Evolutionary conservation across 2,329 filamentous ascomycete genomes (phyloP), one percentile per base, ranked within the genome.

Genomic region (Diaporthe sp.): DNA sequence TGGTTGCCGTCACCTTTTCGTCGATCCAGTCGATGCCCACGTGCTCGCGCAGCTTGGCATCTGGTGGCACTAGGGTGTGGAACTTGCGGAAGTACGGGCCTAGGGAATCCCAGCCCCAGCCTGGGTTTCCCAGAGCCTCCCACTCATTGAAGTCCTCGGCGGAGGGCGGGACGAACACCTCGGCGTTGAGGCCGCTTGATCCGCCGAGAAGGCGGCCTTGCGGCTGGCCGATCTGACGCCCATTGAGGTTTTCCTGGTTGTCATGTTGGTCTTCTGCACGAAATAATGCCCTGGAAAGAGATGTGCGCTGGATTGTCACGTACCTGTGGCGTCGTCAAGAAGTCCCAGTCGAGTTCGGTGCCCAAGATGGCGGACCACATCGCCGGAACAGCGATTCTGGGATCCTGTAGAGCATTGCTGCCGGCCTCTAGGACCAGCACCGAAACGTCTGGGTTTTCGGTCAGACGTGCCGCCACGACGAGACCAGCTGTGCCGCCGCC

Each of bases 401-500:
- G 58, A 7, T 73, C 71, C 25, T 62, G 57, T 4, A 55, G 15
- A 22, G 22, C 57, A 42, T 73, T 62, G 44, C 61, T 25, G 10
- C 71, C 71, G 8, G 71, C 71, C 39, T 73, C 58, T 6, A 73
- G 46, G 9, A 62, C 70, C 2, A 72, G 55, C 2, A 72, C 55
- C 25, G 70, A 72, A 6, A 51, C 31, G 12, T 62, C 15, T 17
- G 70, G 55, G 22, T 72, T 59, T 22, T 72, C 70, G n/a, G 57
- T 72, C 71, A 65, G 9, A 13, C 71, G 58, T 31, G 58, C 46
- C 13, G 71, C 71, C 57, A 73, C 71, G 4, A 57, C 58, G 8
- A 73, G 71, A 19, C 58, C 71, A 7, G 71, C 58, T 31, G 46
- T 62, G n/a, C 71, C 58, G n/a, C 71, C 58, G 31, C 71, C 71